Base-by-base conservation (phyloP, 768 basidiomycete genomes). In the Kwoniella europaea region DNA sequence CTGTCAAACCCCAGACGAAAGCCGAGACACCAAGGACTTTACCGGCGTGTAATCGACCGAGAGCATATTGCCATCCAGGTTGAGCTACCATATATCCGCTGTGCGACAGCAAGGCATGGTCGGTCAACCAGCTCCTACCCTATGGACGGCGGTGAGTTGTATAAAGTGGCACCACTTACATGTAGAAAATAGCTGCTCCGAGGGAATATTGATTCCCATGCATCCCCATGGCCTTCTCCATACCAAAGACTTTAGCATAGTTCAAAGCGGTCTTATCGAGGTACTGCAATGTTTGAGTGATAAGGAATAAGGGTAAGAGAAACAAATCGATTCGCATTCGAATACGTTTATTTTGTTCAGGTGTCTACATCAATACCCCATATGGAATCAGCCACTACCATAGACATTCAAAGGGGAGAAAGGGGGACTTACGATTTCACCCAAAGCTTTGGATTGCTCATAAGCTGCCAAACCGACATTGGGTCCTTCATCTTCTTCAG, bases 191-290 rank as follows among this genome's bases (percentile, higher is more conserved):
- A 53, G 71, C 68, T 15, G 75, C 76, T 20, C 72, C 77, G 29
- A 77, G 68, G 10, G 69, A 73, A 72, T 74, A 80, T 54, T 82
- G 76, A 46, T 79, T 74, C 2, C 82, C 82, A 9, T 62, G 65
- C 71, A 83, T 73, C 27, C 65, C 61, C 76, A 83, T 77, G 2
- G 77, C 77, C 65, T 76, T 83, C 56, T 81, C 79, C 79, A 81
- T 80, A 53, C 82, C 82, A 56, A 83, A 83, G 27, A 83, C 79
- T 54, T 79, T 81, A 56, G 79, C 80, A 52, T 82, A 82, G 73
- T 82, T 82, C 41, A 81, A 64, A 13, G 82, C 80, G 16, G 77
- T 78, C 62, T 78, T 79, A 66, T 77, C 69, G 43, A 77, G 65
- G 74, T 81, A 83, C 67, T 82, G 82, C 0, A 81, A 68, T 0